Conservation (phyloP, 2,329 filamentous ascomycete genomes). For the Stagonosporopsis rhizophila region DNA sequence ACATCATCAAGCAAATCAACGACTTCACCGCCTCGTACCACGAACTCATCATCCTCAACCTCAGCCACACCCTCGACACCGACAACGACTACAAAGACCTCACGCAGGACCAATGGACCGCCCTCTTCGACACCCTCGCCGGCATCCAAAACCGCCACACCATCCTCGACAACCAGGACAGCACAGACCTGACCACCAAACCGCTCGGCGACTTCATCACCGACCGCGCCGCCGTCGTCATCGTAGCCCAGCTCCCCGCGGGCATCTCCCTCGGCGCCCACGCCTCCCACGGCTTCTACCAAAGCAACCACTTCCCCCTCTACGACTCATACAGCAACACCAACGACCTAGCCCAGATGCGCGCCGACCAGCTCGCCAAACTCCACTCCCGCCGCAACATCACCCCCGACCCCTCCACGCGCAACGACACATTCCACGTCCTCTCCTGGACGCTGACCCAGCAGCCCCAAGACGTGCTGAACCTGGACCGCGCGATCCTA, state of each 20-base stretch:
- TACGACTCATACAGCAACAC: constrained; percentile 49
- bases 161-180: constrained; percentile 29
- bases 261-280: constrained; percentile 40
- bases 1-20: constrained; percentile 56
- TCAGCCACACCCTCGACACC: constrained; percentile 56
- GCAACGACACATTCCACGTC: constrained; percentile 46
- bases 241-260: constrained; percentile 43
- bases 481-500: constrained; percentile 44
- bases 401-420: constrained; percentile 24
- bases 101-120: constrained; percentile 49
- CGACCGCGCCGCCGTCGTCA: constrained; percentile 45
- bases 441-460: constrained; percentile 50
- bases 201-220: constrained; percentile 49
- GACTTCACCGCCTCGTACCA: constrained; percentile 54
- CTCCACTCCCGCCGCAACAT: constrained; percentile 42
- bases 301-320: constrained; percentile 41
- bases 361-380: constrained; percentile 48
- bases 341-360: constrained; percentile 42
- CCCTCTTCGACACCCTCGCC: constrained; percentile 54
- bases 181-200: constrained; percentile 41
- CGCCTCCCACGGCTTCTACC: constrained; percentile 47
- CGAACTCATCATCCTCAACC: constrained; percentile 57
- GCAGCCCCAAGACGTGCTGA: constrained; percentile 42
- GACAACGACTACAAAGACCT: constrained; percentile 50
- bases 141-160: constrained; percentile 52